Conservation (phyloP, 495 filamentous ascomycete species). For the Xylaria telfairii region DNA sequence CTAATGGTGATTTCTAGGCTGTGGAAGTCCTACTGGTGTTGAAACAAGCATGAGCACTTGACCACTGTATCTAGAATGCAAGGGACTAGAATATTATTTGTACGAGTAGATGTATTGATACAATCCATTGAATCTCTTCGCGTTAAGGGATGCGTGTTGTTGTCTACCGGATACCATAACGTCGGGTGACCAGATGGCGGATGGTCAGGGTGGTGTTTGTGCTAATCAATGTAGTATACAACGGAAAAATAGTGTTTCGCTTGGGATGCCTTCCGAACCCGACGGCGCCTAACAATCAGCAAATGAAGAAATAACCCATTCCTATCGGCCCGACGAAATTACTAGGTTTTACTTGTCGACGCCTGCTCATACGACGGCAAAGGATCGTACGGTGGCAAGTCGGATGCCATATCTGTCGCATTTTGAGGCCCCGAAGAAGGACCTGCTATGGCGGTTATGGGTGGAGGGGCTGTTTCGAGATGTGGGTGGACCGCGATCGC, state of each 20-base stretch:
- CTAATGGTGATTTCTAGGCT: background rate
- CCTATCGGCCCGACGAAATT: background rate
- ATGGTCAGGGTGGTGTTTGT: background rate
- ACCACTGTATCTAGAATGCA: background rate
- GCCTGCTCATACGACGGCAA: slow-evolving; percentile 16
- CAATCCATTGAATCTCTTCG: background rate
- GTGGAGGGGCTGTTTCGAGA: background rate
- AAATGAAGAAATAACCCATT: background rate
- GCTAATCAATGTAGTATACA: background rate
- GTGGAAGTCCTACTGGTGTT: background rate
- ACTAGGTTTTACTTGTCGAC: background rate
- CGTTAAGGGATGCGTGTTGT: background rate
- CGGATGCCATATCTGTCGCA: background rate
- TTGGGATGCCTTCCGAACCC: background rate
- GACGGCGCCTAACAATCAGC: background rate
- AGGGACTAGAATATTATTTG: background rate
- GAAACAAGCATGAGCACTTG: background rate
- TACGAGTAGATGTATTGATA: background rate
- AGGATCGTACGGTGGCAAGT: slow-evolving; percentile 21
- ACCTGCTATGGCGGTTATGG: background rate
- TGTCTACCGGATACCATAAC: background rate
- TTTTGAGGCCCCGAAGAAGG: slow-evolving; percentile 1
- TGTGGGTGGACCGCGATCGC: slow-evolving; percentile 11
- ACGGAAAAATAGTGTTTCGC: background rate
- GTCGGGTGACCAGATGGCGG: background rate